Conservation (phyloP, 1,284 basidiomycete genomes). For the Pyrrhoderma lamaoense region DNA sequence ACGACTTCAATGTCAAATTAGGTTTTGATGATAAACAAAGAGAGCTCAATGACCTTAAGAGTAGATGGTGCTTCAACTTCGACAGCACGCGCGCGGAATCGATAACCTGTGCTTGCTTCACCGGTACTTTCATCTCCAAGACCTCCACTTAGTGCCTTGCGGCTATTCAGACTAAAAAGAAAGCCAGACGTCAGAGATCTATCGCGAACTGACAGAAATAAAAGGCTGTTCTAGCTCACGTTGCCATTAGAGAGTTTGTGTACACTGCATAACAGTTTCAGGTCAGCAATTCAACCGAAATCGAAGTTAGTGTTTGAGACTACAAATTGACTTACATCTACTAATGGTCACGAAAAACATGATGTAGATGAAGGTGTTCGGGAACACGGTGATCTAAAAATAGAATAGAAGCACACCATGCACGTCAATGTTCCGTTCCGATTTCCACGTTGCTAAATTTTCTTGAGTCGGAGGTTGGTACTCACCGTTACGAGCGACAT, state of each 20-base stretch:
- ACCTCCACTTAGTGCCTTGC: constrained; percentile 2
- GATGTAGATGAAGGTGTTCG: constrained; percentile 16
- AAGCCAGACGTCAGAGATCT: background rate
- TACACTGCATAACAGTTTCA: constrained; percentile 10
- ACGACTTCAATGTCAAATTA: background rate
- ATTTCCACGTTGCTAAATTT: background rate
- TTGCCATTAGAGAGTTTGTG: constrained; percentile 17
- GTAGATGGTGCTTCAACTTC: constrained; percentile 8
- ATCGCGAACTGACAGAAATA: background rate
- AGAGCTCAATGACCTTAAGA: constrained; percentile 4
- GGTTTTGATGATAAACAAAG: background rate
- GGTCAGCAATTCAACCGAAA: background rate
- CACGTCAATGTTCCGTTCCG: background rate
- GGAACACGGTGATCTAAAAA: constrained; percentile 14
- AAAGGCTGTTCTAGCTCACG: constrained; percentile 1
- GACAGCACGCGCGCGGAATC: constrained; percentile 12
- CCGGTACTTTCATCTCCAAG: constrained; percentile 11
- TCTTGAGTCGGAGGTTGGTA: background rate
- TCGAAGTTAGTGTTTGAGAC: background rate
- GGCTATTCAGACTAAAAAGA: constrained; percentile 11
- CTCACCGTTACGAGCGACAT: constrained; percentile 15
- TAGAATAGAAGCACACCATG: background rate
- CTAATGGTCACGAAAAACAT: constrained; percentile 15
- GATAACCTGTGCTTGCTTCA: constrained; percentile 7
- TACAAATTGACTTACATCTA: constrained; percentile 11